Evolutionary conservation across 805 yeast species (phyloP).

Genomic region (Myxozyma sirexii): DNA sequence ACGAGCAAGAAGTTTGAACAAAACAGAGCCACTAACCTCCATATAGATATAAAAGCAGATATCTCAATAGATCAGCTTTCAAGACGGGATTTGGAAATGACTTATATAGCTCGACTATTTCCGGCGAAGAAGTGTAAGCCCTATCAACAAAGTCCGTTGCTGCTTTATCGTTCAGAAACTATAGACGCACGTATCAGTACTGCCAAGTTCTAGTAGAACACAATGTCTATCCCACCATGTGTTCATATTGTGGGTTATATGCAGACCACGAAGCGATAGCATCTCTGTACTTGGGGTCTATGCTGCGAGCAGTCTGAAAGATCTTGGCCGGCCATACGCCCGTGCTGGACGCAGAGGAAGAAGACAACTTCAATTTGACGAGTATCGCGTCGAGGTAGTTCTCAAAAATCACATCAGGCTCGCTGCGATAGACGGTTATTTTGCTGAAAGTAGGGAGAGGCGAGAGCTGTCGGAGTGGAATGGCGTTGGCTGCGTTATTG

Average conservation of each 20-base stretch:
- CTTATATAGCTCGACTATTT: constrained; percentile 22
- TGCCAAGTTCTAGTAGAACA: no score
- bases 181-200: no score
- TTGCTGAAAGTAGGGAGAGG: constrained; percentile 19
- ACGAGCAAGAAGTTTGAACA: not conserved
- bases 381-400: constrained; percentile 26
- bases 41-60: constrained; percentile 29
- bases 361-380: constrained; percentile 17
- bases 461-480: constrained; percentile 13
- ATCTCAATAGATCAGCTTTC: constrained; percentile 32
- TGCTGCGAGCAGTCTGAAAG: constrained; percentile 21
- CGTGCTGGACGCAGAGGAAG: not conserved
- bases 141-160: constrained; percentile 16
- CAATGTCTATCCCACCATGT: constrained; percentile 14
- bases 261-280: constrained; percentile 25
- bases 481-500: not conserved
- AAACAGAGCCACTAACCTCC: constrained; percentile 17
- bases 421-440: constrained; percentile 13
- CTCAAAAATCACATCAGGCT: constrained; percentile 21
- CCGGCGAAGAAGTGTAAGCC: constrained; percentile 22
- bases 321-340: constrained; percentile 27
- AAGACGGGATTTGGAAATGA: constrained; percentile 24
- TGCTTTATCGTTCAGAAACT: constrained; percentile 23
- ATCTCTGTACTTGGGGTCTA: constrained; percentile 9
- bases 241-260: constrained; percentile 24